A percentile compares a stretch with the other conserved stretches of the same genome.
Evolutionary conservation across 2,329 filamentous ascomycete genomes (phyloP).

Genomic region (Fusarium haematococcum): DNA sequence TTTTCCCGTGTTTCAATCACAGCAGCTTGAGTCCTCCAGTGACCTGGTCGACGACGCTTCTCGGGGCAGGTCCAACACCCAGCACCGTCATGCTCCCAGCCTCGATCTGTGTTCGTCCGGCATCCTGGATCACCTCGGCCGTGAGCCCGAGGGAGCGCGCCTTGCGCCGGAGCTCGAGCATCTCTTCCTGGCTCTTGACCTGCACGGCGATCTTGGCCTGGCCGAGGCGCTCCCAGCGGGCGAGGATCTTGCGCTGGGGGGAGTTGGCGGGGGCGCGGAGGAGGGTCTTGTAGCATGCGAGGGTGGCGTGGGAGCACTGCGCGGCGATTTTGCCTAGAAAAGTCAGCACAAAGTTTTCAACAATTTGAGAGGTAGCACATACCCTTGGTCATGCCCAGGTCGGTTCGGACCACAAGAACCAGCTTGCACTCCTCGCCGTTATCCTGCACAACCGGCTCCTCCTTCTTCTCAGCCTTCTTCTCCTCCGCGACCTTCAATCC

Average conservation of each 20-base stretch:
- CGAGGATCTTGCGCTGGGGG: constrained; percentile 72
- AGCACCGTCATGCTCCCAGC: constrained; percentile 92
- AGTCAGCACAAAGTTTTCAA: not conserved
- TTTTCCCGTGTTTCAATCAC: constrained; percentile 54
- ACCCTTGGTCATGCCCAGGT: constrained; percentile 98
- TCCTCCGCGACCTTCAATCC: constrained; percentile 55
- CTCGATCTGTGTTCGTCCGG: constrained; percentile 97
- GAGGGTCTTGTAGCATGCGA: constrained; percentile 95
- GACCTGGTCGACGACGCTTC: constrained; percentile 86
- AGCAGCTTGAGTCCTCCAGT: constrained; percentile 88
- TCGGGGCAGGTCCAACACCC: constrained; percentile 84
- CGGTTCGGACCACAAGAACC: constrained; percentile 90
- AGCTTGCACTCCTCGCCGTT: constrained; percentile 89
- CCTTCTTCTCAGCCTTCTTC: constrained; percentile 61
- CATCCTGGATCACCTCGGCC: constrained; percentile 91
- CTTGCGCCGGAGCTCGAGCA: constrained; percentile 78
- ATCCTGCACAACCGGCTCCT: constrained; percentile 49
- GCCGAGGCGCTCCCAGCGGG: constrained; percentile 86
- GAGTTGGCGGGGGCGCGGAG: constrained; percentile 65
- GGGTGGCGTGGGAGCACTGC: constrained; percentile 94
- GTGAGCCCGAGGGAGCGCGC: constrained; percentile 87
- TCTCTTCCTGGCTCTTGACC: constrained; percentile 85
- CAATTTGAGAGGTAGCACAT: constrained; percentile 42
- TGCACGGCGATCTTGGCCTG: constrained; percentile 96
- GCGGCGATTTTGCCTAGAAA: constrained; percentile 91